A percentile compares a stretch with the other conserved stretches of the same genome.
Evolutionary conservation across 2,329 filamentous ascomycete species (phyloP).

Genomic region (Coniosporium tulheliwenetii): DNA sequence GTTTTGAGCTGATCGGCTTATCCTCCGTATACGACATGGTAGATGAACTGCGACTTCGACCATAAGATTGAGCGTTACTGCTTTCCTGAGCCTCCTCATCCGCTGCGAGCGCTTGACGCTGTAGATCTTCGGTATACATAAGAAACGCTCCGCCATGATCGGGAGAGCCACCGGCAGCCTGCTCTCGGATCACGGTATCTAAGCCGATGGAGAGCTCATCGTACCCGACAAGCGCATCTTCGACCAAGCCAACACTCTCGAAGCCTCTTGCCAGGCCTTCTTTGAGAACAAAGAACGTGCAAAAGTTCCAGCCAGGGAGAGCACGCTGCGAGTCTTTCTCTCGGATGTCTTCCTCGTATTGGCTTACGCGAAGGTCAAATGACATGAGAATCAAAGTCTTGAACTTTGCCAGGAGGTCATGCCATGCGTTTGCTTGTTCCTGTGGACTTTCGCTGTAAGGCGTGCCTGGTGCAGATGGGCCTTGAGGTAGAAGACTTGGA

Average conservation of each 20-base stretch:
- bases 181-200: conserved; percentile 66
- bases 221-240: conserved; percentile 88
- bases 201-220: conserved; percentile 84
- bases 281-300: conserved; percentile 96
- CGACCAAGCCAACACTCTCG: conserved; percentile 87
- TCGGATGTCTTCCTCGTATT: conserved; percentile 95
- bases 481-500: conserved; percentile 27
- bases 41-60: too few relatives aligned
- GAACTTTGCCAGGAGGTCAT: conserved; percentile 70
- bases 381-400: conserved; percentile 76
- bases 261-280: conserved; percentile 88
- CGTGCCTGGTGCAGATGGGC: conserved; percentile 19
- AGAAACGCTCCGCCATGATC: conserved; percentile 60
- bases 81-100: conserved; percentile 5
- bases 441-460: conserved; percentile 55
- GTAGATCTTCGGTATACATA: conserved; percentile 57
- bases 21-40: conserved; percentile 1
- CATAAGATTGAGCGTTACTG: not conserved
- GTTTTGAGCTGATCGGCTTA: conserved; percentile 21
- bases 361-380: conserved; percentile 77
- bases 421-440: conserved; percentile 70
- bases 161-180: conserved; percentile 42
- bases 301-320: conserved; percentile 96
- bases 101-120: conserved; percentile 29
- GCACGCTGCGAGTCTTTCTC: conserved; percentile 80